Conservation (phyloP, 768 basidiomycete genomes). For the Kwoniella dendrophila region DNA sequence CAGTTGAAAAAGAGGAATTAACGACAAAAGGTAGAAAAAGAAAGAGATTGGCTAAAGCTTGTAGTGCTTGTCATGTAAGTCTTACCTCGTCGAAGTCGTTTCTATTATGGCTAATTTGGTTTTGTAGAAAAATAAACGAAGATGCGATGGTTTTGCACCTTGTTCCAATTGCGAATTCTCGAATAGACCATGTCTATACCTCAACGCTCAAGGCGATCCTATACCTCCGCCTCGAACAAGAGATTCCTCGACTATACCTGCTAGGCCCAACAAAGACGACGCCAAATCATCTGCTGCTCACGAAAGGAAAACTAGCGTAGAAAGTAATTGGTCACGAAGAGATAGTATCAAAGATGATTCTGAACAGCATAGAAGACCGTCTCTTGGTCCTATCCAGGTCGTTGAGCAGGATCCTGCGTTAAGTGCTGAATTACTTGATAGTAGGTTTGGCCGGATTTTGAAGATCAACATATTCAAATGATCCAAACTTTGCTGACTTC, state of each 20-base stretch:
- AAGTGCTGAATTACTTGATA: constrained; percentile 49
- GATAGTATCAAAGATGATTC: constrained; percentile 16
- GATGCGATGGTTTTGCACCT: constrained; percentile 55
- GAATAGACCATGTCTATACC: constrained; percentile 49
- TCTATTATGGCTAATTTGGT: background rate
- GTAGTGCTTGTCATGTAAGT: constrained; percentile 55
- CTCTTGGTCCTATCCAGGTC: constrained; percentile 31
- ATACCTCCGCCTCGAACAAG: constrained; percentile 52
- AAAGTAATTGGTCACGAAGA: constrained; percentile 21
- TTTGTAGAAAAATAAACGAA: constrained; percentile 53
- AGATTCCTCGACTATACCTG: constrained; percentile 27
- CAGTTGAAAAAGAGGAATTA: constrained; percentile 40
- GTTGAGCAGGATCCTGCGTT: constrained; percentile 45
- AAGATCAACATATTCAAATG: background rate
- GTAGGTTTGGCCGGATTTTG: constrained; percentile 28
- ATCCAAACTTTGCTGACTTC: background rate
- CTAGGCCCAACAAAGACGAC: constrained; percentile 20
- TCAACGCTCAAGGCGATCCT: constrained; percentile 52
- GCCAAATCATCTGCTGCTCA: background rate
- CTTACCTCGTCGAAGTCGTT: background rate
- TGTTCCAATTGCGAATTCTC: constrained; percentile 56
- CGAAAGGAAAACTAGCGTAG: constrained; percentile 20
- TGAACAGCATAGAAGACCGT: constrained; percentile 8
- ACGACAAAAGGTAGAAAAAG: constrained; percentile 55
- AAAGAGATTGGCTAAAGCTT: constrained; percentile 56